Conservation (phyloP, 352 stramenopile species). For the Pythium aristosporum region DNA sequence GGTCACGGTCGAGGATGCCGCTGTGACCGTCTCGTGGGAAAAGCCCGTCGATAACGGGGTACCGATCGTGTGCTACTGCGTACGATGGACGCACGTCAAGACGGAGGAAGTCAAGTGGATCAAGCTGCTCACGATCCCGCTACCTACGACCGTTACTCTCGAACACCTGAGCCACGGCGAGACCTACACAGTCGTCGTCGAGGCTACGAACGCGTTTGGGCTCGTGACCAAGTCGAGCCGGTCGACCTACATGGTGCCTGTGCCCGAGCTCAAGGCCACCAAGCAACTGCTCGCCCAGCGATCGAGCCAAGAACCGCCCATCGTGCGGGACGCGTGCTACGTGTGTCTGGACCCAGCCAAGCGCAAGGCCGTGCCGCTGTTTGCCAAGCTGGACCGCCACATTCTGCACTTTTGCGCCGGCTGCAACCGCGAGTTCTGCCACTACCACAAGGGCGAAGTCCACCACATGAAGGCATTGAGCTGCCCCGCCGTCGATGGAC, state of each 20-base stretch:
- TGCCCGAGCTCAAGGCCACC: conserved; percentile 67
- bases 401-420: conserved; percentile 84
- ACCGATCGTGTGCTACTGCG: conserved; percentile 79
- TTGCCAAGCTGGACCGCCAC: conserved; percentile 54
- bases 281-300: conserved; percentile 40
- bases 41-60: conserved; percentile 77
- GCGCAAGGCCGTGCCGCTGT: conserved; percentile 71
- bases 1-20: conserved; percentile 53
- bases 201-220: conserved; percentile 81
- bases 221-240: conserved; percentile 71
- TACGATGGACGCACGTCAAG: conserved; percentile 76
- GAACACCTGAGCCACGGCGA: conserved; percentile 71
- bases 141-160: conserved; percentile 61
- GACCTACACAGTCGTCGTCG: conserved; percentile 85
- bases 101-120: conserved; percentile 79
- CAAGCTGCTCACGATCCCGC: conserved; percentile 62
- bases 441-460: conserved; percentile 80
- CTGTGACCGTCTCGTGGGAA: conserved; percentile 73
- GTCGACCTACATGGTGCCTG: conserved; percentile 84
- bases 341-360: conserved; percentile 61
- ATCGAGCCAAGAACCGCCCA: conserved; percentile 34
- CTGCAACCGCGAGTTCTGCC: conserved; percentile 81
- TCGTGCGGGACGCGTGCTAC: conserved; percentile 71
- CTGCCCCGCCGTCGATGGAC: conserved; percentile 76
- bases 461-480: conserved; percentile 76